Conservation (phyloP, 129 eudicot genomes). For the Pulicaria dysenterica region DNA sequence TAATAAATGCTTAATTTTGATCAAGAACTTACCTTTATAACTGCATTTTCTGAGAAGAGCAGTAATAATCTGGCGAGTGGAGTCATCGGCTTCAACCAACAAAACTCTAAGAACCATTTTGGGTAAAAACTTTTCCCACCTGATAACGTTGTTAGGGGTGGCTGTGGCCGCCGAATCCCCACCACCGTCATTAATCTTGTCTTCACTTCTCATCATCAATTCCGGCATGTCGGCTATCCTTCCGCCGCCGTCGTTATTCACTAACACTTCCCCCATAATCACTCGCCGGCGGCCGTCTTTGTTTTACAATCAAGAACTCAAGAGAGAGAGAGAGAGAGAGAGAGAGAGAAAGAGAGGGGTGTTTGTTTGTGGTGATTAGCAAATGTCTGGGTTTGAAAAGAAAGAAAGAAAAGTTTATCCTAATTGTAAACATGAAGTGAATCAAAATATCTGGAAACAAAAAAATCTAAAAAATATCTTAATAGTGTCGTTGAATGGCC, state of each 20-base stretch:
- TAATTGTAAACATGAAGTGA: background rate
- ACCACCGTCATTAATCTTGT: constrained; percentile 30
- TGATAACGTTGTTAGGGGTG: constrained; percentile 32
- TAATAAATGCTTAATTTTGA: background rate
- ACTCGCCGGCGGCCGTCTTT: background rate
- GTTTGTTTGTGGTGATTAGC: constrained; percentile 16
- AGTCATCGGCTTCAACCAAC: constrained; percentile 88
- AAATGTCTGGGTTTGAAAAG: constrained; percentile 5
- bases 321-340: constrained; percentile 5
- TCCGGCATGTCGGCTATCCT: constrained; percentile 30
- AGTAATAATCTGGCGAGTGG: constrained; percentile 76
- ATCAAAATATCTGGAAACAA: constrained; percentile 33
- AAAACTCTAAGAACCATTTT: constrained; percentile 70
- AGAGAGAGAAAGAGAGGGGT: background rate
- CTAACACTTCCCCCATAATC: constrained; percentile 58
- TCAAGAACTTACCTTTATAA: constrained; percentile 61
- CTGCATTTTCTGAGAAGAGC: constrained; percentile 94
- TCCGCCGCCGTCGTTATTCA: constrained; percentile 37
- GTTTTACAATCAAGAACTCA: background rate
- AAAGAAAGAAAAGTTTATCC: background rate
- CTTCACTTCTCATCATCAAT: constrained; percentile 34
- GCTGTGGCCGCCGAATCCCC: constrained; percentile 27
- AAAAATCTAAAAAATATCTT: constrained; percentile 38
- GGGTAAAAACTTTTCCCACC: constrained; percentile 80
- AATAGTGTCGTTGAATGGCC: constrained; percentile 49